Evolutionary conservation across 2,329 filamentous ascomycete genomes (phyloP).

Genomic region (Botryosphaeria dothidea): DNA sequence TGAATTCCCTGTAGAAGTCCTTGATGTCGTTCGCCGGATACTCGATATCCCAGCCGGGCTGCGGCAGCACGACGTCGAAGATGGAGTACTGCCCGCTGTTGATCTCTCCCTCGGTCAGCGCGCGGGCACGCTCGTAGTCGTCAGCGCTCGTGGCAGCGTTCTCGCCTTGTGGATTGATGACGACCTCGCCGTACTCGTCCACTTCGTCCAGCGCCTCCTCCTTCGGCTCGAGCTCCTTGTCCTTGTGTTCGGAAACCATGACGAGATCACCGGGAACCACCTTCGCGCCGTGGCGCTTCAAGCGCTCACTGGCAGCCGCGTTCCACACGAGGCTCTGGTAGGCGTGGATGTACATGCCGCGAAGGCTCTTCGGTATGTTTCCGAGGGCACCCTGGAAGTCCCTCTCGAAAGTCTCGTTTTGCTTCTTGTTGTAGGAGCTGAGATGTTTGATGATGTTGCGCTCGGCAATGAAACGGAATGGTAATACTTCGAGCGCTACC

Average conservation of each 20-base stretch:
- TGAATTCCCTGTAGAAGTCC: slow-evolving; percentile 82
- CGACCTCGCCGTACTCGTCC: slow-evolving; percentile 65
- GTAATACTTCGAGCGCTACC: slow-evolving; percentile 68
- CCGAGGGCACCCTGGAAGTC: slow-evolving; percentile 83
- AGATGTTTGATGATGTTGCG: slow-evolving; percentile 77
- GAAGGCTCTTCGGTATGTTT: slow-evolving; percentile 76
- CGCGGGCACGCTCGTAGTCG: slow-evolving; percentile 67
- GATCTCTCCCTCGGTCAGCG: slow-evolving; percentile 76
- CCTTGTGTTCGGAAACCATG: slow-evolving; percentile 60
- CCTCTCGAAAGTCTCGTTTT: slow-evolving; percentile 39
- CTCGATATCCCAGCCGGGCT: slow-evolving; percentile 85
- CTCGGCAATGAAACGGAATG: slow-evolving; percentile 81
- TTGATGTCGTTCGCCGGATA: slow-evolving; percentile 85
- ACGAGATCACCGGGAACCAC: slow-evolving; percentile 87
- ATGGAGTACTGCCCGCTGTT: slow-evolving; percentile 75
- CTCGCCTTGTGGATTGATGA: slow-evolving; percentile 60
- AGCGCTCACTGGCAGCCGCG: slow-evolving; percentile 75
- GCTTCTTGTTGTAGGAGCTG: slow-evolving; percentile 48
- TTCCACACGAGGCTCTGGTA: slow-evolving; percentile 98
- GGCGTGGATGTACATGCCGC: slow-evolving; percentile 94
- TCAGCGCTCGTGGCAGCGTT: slow-evolving; percentile 60
- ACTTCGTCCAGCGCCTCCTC: slow-evolving; percentile 39
- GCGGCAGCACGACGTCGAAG: slow-evolving; percentile 85
- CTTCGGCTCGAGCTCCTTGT: slow-evolving; percentile 38
- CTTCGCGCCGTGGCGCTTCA: slow-evolving; percentile 69